Percentiles rank a stretch among this genome's conserved stretches.
Evolutionary conservation across 805 yeast genomes (phyloP).

Genomic region (Metschnikowia kofuensis): DNA sequence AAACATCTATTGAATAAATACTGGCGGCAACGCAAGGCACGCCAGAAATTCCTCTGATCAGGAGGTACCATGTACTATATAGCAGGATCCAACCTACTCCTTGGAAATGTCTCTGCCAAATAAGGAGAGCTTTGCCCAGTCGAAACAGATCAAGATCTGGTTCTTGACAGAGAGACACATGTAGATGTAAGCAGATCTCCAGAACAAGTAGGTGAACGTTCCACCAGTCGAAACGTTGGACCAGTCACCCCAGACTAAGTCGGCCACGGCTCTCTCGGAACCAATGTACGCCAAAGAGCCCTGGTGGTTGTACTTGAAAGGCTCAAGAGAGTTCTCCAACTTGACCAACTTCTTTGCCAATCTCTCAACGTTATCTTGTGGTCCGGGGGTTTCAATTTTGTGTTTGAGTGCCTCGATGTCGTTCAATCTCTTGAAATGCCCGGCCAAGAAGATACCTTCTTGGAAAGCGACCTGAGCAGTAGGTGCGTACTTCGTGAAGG

Average conservation of each 20-base stretch:
- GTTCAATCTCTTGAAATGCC: constrained; percentile 61
- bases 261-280: constrained; percentile 90
- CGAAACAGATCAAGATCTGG: constrained; percentile 79
- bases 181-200: constrained; percentile 91
- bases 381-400: constrained; percentile 38
- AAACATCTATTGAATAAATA: neutral
- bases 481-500: constrained; percentile 87
- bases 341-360: constrained; percentile 45
- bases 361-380: constrained; percentile 42
- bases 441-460: constrained; percentile 81
- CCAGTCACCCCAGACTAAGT: constrained; percentile 76
- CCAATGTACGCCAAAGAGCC: constrained; percentile 96
- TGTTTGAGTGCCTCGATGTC: constrained; percentile 57
- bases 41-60: neutral
- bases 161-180: constrained; percentile 90
- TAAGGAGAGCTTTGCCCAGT: constrained; percentile 83
- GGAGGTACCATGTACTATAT: too few relatives aligned
- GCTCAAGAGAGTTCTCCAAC: constrained; percentile 44
- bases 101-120: constrained; percentile 94
- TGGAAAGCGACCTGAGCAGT: constrained; percentile 98
- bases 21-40: neutral
- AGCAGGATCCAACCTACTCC: constrained; percentile 43
- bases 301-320: constrained; percentile 80
- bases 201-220: constrained; percentile 80
- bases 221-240: constrained; percentile 82